Percentiles rank a stretch among this genome's conserved stretches.
phyloP scores from a whole-genome alignment of 2,329 filamentous ascomycete species.

The Epichloe coenophiala region DNA sequence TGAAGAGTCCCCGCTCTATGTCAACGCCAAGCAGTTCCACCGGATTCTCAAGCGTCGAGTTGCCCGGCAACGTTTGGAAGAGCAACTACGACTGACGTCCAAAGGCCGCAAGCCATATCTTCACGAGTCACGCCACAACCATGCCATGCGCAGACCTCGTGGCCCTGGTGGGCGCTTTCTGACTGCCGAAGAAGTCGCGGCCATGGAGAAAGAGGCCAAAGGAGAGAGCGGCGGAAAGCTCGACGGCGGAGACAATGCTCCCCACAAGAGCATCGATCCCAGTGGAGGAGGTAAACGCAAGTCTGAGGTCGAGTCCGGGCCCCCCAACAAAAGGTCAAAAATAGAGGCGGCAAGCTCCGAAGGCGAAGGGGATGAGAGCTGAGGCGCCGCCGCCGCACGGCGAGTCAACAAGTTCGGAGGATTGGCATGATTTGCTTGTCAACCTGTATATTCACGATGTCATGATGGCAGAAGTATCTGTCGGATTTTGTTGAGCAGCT shows the following conservation, averaged over 20 bases:
- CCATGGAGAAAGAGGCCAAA: constrained; percentile 58
- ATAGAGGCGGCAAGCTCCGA: constrained; percentile 30
- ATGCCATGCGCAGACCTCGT: constrained; percentile 89
- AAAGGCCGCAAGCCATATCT: constrained; percentile 96
- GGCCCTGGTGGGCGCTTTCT: constrained; percentile 91
- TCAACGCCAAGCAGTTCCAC: constrained; percentile 98
- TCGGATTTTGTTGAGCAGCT: constrained; percentile 6
- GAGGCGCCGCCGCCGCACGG: neutral
- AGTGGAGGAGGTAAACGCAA: constrained; percentile 44
- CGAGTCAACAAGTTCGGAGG: neutral
- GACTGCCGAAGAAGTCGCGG: constrained; percentile 88
- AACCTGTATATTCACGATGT: constrained; percentile 21
- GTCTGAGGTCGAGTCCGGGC: constrained; percentile 34
- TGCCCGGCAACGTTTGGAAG: constrained; percentile 84
- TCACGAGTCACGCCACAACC: constrained; percentile 94
- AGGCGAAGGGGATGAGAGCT: constrained; percentile 19
- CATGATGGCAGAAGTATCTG: constrained; percentile 18
- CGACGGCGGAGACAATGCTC: constrained; percentile 14
- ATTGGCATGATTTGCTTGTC: constrained; percentile 1
- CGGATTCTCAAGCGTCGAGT: constrained; percentile 90
- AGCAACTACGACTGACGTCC: constrained; percentile 78
- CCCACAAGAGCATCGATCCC: constrained; percentile 13
- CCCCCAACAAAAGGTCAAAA: constrained; percentile 43
- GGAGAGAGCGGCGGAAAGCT: constrained; percentile 21
- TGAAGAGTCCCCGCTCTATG: constrained; percentile 90